Conservation (phyloP, 2,329 filamentous ascomycete species). For the Penicillium italicum region DNA sequence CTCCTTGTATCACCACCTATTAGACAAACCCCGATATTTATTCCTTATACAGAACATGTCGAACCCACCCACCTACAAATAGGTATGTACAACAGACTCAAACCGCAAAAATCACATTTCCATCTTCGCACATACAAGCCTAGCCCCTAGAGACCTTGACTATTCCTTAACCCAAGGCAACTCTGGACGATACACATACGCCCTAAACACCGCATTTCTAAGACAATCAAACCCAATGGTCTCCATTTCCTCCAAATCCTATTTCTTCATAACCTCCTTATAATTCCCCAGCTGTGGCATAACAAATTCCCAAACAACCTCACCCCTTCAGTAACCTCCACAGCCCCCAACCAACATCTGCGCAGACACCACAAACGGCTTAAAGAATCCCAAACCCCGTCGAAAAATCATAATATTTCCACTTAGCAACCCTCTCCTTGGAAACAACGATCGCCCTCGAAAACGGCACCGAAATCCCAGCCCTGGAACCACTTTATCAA, state of each 20-base stretch:
- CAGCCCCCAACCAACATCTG: conserved; percentile 42
- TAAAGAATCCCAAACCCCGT: conserved; percentile 43
- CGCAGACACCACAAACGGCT: conserved; percentile 48
- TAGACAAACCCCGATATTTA: conserved; percentile 8
- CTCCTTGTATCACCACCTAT: conserved; percentile 11
- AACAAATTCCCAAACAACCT: conserved; percentile 46
- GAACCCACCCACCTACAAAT: background rate
- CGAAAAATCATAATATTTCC: conserved; percentile 44
- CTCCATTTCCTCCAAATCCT: conserved; percentile 33
- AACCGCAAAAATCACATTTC: background rate
- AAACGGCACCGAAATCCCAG: conserved; percentile 41
- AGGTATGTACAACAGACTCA: background rate
- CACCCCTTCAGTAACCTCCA: conserved; percentile 44
- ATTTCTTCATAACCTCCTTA: conserved; percentile 21
- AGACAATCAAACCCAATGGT: conserved; percentile 39
- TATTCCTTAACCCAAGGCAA: conserved; percentile 38
- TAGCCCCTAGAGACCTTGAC: background rate
- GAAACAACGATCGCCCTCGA: conserved; percentile 44
- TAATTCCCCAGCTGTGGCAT: conserved; percentile 44
- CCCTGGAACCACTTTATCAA: too few relatives aligned
- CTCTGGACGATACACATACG: conserved; percentile 44
- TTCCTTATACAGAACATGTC: background rate
- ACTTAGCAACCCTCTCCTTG: conserved; percentile 40
- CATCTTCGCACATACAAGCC: background rate
- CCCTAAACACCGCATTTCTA: conserved; percentile 46